These are phyloP conservation scores for Lomentospora prolificans DNA, from an alignment of 2,329 filamentous ascomycete species.

Conservation along the genomic window DNA sequence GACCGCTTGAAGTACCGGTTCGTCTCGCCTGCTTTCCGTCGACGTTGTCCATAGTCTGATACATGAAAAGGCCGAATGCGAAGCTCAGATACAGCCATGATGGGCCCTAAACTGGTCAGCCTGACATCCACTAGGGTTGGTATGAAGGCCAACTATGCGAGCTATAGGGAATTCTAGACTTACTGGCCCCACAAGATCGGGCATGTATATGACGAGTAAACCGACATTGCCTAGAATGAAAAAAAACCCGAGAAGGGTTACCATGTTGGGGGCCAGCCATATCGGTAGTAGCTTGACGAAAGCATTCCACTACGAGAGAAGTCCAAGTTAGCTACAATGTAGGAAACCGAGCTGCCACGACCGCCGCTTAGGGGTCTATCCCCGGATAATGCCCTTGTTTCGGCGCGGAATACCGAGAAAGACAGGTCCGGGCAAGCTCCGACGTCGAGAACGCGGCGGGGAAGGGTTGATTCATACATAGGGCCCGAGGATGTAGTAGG, in stretches of 20 bases:
- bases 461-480: slow-evolving; percentile 57
- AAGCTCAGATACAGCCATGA: slow-evolving; percentile 95
- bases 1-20: slow-evolving; percentile 86
- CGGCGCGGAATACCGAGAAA: not conserved
- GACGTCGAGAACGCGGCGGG: too few relatives aligned
- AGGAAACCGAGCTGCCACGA: not conserved
- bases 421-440: not conserved
- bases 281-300: slow-evolving; percentile 84
- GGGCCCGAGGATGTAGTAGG: slow-evolving; percentile 85
- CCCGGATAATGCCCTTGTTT: too few relatives aligned
- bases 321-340: slow-evolving; percentile 11
- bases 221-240: slow-evolving; percentile 83
- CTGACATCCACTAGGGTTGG: slow-evolving; percentile 13
- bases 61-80: slow-evolving; percentile 93
- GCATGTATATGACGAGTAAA: slow-evolving; percentile 67
- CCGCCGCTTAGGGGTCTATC: too few relatives aligned
- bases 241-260: slow-evolving; percentile 88
- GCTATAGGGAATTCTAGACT: too few relatives aligned
- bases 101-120: slow-evolving; percentile 48
- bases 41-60: slow-evolving; percentile 98
- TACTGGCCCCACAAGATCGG: slow-evolving; percentile 84
- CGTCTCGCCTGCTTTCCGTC: slow-evolving; percentile 95
- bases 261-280: slow-evolving; percentile 97
- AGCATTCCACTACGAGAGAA: slow-evolving; percentile 71
- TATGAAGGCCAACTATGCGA: too few relatives aligned